Base-by-base conservation (phyloP, 176 grass and related monocot species). In the Phragmites australis region DNA sequence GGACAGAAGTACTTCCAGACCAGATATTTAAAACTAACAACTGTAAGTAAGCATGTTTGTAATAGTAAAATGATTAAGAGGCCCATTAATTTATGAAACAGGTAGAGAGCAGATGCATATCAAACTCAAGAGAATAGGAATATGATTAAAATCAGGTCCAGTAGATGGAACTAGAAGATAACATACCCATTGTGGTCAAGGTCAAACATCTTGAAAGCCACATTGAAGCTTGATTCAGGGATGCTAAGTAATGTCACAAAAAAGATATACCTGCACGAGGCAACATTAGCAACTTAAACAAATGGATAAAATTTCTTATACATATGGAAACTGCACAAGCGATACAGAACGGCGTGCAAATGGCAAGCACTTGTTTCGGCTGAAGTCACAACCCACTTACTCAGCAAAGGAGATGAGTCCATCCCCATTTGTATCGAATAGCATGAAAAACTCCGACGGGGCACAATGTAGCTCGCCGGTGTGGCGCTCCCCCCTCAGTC, bases 201-300 rank as follows among this genome's bases (percentile, higher is more conserved):
- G 79, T 97, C 94, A 94, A 97, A 97, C 94, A 97, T 97, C 91
- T 97, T 97, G 56, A 97, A 97, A 89, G 94, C 92, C 53, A 94
- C 77, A 49, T 81, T 94, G 88, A 97, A 97, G 83, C 94, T 97
- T 18, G 94, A 90, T 79, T 92, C 89, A 79, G 92, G 91, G 66
- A 97, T 94, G 84, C 94, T 97, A 77, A 97, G 94, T 56, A 97
- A 75, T 75, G 94, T 97, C 78, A 97, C 89, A 68, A 97, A 94
- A 82, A 97, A 97, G 75, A 97, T 98, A 63, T 98, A 98, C 77
- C 96, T 98, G 80, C 65, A 78, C 34, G 84, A 65, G 31, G 31
- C 25, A 78, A 76, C 61, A 78, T 47, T 68, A 87, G 12, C n/a
- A 79, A 15, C 32, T 60, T 65, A 49, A 53, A 55, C 5, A 90